phyloP scores from a whole-genome alignment of 176 grass and related monocot species.

The Thinopyrum elongatum region DNA sequence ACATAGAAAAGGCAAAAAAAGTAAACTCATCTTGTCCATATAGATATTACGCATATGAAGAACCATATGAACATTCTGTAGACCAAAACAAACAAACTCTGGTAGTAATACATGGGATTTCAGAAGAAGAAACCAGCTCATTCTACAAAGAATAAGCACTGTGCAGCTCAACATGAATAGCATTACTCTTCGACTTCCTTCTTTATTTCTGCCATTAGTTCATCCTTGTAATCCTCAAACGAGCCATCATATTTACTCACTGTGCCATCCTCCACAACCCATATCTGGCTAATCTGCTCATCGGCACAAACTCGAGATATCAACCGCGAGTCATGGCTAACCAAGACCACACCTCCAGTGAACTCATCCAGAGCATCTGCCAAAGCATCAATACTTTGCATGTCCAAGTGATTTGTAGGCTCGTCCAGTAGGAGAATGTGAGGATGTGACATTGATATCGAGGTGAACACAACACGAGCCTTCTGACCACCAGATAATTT shows the following conservation, averaged over 20 bases:
- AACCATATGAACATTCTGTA: constrained; percentile 30
- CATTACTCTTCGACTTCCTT: constrained; percentile 45
- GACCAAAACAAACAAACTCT: constrained; percentile 28
- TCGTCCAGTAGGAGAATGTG: constrained; percentile 66
- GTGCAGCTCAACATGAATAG: not conserved
- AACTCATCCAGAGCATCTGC: constrained; percentile 60
- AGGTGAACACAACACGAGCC: constrained; percentile 55
- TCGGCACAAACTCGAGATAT: constrained; percentile 66
- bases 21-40: constrained; percentile 7
- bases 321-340: constrained; percentile 61
- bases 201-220: constrained; percentile 61
- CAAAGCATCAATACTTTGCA: constrained; percentile 70
- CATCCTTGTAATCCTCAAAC: constrained; percentile 66
- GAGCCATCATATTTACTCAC: constrained; percentile 44
- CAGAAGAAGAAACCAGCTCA: constrained; percentile 31
- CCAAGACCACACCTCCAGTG: constrained; percentile 63
- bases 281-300: constrained; percentile 60
- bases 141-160: constrained; percentile 18
- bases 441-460: constrained; percentile 14
- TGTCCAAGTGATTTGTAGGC: constrained; percentile 70
- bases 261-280: constrained; percentile 65
- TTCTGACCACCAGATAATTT: constrained; percentile 75
- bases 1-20: constrained; percentile 22
- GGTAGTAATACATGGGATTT: constrained; percentile 33
- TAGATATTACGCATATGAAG: constrained; percentile 3